These are phyloP conservation scores for Aspergillus biplanus DNA, from an alignment of 495 filamentous ascomycete species.

Conservation along the genomic window DNA sequence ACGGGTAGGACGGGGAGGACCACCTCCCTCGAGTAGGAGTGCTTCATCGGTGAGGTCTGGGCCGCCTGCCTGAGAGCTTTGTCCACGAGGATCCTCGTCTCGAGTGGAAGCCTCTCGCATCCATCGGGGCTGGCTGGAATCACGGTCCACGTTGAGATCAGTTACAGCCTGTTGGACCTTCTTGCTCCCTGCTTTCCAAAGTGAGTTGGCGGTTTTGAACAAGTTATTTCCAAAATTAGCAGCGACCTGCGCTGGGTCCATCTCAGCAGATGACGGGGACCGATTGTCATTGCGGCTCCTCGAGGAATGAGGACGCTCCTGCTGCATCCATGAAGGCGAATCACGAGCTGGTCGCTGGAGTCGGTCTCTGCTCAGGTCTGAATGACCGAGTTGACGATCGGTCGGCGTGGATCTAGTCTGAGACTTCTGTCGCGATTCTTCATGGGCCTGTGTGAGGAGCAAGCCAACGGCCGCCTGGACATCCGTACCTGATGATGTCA, in stretches of 20 bases:
- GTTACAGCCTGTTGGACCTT: conserved; percentile 93
- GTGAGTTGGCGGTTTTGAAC: conserved; percentile 88
- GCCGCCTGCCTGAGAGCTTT: conserved; percentile 30
- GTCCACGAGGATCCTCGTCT: conserved; percentile 32
- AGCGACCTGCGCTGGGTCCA: conserved; percentile 78
- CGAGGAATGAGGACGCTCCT: conserved; percentile 35
- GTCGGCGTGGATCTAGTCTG: conserved; percentile 37
- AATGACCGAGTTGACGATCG: conserved; percentile 36
- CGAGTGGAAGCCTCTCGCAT: conserved; percentile 69
- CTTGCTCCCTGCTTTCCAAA: conserved; percentile 94
- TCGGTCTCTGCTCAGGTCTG: conserved; percentile 40
- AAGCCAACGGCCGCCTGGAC: conserved; percentile 88
- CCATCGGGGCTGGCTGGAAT: conserved; percentile 89
- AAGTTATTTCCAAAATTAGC: conserved; percentile 80
- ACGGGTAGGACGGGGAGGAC: conserved; percentile 42
- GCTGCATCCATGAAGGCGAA: conserved; percentile 43
- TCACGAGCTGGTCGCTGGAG: conserved; percentile 44
- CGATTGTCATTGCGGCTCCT: conserved; percentile 53
- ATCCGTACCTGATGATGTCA: conserved; percentile 77
- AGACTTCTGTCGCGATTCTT: conserved; percentile 66
- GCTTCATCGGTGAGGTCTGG: conserved; percentile 80
- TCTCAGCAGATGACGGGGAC: conserved; percentile 65
- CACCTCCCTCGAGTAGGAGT: conserved; percentile 76
- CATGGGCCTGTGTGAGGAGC: conserved; percentile 88
- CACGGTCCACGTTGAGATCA: conserved; percentile 82